phyloP scores from a whole-genome alignment of 2,329 filamentous ascomycete species.

The Akanthomyces dipterigenus region DNA sequence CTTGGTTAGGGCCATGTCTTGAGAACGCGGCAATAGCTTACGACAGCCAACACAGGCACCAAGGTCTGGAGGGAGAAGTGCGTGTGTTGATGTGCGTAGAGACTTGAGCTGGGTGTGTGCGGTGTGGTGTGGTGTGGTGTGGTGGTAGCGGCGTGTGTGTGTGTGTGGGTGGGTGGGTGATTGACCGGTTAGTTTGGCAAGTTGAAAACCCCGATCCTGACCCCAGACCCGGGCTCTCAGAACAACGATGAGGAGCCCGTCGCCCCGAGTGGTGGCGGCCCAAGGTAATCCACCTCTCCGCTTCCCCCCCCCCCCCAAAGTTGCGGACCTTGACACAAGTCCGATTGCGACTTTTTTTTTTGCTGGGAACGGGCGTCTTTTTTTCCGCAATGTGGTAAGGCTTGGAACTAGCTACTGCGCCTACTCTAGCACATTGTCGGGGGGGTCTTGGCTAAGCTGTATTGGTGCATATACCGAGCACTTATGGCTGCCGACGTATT shows the following conservation, averaged over 20 bases:
- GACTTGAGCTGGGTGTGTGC: not conserved
- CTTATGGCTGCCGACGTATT: not conserved
- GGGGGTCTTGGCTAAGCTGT: not conserved
- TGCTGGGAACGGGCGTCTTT: no score
- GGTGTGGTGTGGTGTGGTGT: not conserved
- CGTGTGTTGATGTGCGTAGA: slow-evolving; percentile 19
- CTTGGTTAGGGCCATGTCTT: slow-evolving; percentile 46
- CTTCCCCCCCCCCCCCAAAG: not conserved
- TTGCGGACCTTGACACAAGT: not conserved
- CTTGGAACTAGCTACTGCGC: not conserved
- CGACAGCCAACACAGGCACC: slow-evolving; percentile 35
- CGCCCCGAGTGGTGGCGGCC: not conserved
- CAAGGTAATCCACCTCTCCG: not conserved
- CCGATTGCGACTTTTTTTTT: not conserved
- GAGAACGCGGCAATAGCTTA: slow-evolving; percentile 35
- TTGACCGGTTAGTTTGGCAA: no score
- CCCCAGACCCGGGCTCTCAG: no score
- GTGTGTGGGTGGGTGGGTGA: not conserved
- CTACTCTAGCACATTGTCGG: not conserved
- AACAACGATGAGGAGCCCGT: no score
- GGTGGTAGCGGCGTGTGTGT: not conserved
- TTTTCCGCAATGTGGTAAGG: not conserved
- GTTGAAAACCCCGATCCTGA: no score
- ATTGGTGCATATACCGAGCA: not conserved
- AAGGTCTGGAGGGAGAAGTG: slow-evolving; percentile 11